These are phyloP conservation scores for Aspergillus incahuasiensis DNA, from an alignment of 495 filamentous ascomycete genomes.

Conservation along the genomic window DNA sequence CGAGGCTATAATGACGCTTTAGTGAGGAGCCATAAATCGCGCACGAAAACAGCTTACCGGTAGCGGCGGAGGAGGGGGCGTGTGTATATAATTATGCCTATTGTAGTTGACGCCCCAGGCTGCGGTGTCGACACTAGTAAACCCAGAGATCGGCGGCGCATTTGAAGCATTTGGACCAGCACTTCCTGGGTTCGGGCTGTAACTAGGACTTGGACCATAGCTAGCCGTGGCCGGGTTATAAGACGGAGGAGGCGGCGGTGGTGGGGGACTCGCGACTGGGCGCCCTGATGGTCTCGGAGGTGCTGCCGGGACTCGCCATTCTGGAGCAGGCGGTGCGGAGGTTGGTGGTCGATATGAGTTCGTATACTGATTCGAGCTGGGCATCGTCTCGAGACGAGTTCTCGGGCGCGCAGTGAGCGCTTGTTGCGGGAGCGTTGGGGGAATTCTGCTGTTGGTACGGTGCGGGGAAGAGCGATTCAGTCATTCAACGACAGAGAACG, in stretches of 20 bases:
- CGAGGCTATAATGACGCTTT: constrained; percentile 32
- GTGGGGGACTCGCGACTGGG: constrained; percentile 11
- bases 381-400: constrained; percentile 18
- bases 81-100: constrained; percentile 28
- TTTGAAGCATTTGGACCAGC: constrained; percentile 7
- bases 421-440: neutral
- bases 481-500: neutral
- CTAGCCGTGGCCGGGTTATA: constrained; percentile 39
- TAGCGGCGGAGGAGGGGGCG: constrained; percentile 41
- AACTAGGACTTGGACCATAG: constrained; percentile 26
- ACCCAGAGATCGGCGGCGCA: constrained; percentile 4
- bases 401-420: neutral
- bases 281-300: constrained; percentile 15
- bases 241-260: constrained; percentile 16
- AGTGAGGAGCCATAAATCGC: neutral
- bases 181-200: constrained; percentile 16
- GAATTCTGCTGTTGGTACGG: neutral
- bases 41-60: constrained; percentile 32
- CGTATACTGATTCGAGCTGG: constrained; percentile 24
- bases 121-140: constrained; percentile 28
- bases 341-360: constrained; percentile 15
- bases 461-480: neutral
- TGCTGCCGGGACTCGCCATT: constrained; percentile 37
- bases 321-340: constrained; percentile 32
- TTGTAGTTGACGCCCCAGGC: constrained; percentile 46